A percentile compares a stretch with the other conserved stretches of the same genome.
These are phyloP conservation scores for Lithospermum erythrorhizon DNA, from an alignment of 257 asterid genomes.

Conservation along the genomic window DNA sequence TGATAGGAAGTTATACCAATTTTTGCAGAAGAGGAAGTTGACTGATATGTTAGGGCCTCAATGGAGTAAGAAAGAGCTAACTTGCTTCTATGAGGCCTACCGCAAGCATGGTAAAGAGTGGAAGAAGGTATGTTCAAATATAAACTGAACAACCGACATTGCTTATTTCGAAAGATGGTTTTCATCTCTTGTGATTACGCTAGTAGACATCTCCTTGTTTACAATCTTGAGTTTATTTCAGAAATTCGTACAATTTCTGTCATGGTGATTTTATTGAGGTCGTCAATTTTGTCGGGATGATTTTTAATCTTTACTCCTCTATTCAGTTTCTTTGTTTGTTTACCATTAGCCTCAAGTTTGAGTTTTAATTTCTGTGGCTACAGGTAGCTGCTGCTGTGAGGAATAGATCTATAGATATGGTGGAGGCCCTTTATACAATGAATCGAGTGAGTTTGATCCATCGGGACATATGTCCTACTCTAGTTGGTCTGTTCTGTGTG, in stretches of 20 bases:
- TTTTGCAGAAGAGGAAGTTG: slow-evolving; percentile 72
- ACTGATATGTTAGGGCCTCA: slow-evolving; percentile 78
- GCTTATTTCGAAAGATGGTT: not conserved
- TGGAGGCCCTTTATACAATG: slow-evolving; percentile 6
- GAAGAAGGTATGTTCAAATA: slow-evolving; percentile 20
- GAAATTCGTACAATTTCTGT: no score
- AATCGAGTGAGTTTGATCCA: slow-evolving; percentile 3
- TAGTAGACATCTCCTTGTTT: no score
- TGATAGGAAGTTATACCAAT: not conserved
- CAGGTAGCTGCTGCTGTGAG: slow-evolving; percentile 3
- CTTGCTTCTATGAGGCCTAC: slow-evolving; percentile 71
- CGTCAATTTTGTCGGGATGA: no score
- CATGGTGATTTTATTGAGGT: no score
- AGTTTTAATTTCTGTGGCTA: not conserved
- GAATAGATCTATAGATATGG: slow-evolving; percentile 1
- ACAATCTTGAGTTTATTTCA: no score
- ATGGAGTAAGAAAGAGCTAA: slow-evolving; percentile 74
- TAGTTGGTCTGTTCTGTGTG: not conserved
- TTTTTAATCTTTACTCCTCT: not conserved
- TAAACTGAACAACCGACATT: not conserved
- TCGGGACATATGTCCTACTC: not conserved
- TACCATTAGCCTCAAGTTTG: not conserved
- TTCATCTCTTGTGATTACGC: not conserved
- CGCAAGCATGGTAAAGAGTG: slow-evolving; percentile 77
- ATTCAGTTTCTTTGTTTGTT: not conserved